Evolutionary conservation across 2,329 filamentous ascomycete species (phyloP).

Genomic region (Arthrobotrys iridis): DNA sequence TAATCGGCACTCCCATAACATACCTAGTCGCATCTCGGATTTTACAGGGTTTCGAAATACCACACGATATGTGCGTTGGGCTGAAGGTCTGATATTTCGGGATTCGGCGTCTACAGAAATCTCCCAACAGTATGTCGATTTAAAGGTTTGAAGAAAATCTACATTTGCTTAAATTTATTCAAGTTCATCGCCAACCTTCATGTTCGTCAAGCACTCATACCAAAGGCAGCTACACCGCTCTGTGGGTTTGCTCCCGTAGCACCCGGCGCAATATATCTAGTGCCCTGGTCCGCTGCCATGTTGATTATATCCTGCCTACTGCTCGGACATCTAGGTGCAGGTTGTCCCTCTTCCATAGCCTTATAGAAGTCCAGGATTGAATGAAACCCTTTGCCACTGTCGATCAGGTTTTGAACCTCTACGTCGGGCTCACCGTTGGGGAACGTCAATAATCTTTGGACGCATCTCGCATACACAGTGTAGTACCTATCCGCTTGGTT

Average conservation of each 20-base stretch:
- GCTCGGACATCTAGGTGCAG: constrained; percentile 5
- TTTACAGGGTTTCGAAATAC: constrained; percentile 8
- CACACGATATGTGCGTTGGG: constrained; percentile 16
- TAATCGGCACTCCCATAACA: no score
- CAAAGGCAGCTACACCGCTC: constrained; percentile 10
- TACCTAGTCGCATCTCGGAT: background rate
- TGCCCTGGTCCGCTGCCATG: constrained; percentile 1
- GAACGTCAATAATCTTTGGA: background rate
- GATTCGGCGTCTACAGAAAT: constrained; percentile 2
- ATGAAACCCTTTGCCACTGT: constrained; percentile 17
- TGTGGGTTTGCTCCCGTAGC: constrained; percentile 35
- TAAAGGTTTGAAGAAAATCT: background rate
- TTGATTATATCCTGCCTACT: constrained; percentile 22
- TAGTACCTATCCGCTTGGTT: background rate
- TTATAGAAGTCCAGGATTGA: constrained; percentile 19
- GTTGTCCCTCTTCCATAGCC: background rate
- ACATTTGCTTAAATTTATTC: background rate
- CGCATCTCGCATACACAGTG: background rate
- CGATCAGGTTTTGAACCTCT: background rate
- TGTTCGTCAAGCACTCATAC: background rate
- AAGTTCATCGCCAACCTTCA: background rate
- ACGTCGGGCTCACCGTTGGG: constrained; percentile 1
- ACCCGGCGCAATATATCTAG: constrained; percentile 3
- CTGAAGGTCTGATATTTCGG: background rate
- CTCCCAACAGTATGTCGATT: background rate